A percentile compares a stretch with the other conserved stretches of the same genome.
phyloP scores from a whole-genome alignment of 2,329 filamentous ascomycete species.

The Pseudogymnoascus sp. region DNA sequence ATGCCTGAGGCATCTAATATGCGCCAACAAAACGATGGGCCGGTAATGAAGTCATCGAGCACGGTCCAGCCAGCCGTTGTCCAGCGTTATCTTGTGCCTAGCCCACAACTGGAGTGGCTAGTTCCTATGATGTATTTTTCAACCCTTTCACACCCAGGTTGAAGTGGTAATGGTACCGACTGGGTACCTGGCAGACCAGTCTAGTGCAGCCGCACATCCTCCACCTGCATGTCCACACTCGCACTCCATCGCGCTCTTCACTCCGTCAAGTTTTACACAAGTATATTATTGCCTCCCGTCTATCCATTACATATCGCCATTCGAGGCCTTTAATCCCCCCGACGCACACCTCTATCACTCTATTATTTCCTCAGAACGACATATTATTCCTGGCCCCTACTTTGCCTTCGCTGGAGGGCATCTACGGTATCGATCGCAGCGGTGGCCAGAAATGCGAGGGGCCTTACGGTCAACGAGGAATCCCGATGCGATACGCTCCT shows the following conservation, averaged over 20 bases:
- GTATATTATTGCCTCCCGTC: conserved; percentile 2
- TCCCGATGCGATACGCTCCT: conserved; percentile 1
- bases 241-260: conserved; percentile 1
- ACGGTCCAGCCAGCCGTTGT: conserved; percentile 5
- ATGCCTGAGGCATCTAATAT: background rate
- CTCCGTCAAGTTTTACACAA: conserved; percentile 5
- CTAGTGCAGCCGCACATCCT: conserved; percentile 5
- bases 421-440: background rate
- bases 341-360: background rate
- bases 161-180: background rate
- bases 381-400: background rate
- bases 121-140: conserved; percentile 3
- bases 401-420: background rate
- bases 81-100: conserved; percentile 2
- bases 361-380: background rate
- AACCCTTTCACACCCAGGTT: background rate
- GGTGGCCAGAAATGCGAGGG: background rate
- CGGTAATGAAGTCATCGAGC: conserved; percentile 2
- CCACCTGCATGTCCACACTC: conserved; percentile 7
- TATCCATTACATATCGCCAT: conserved; percentile 5
- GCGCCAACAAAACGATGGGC: background rate
- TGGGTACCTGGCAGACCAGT: background rate
- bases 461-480: background rate
- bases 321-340: background rate
- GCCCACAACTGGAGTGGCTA: background rate